Percentiles rank a stretch among this genome's conserved stretches.
Evolutionary conservation across 108 stramenopile genomes (phyloP).

Genomic region (Cyclostephanos invisitatus): DNA sequence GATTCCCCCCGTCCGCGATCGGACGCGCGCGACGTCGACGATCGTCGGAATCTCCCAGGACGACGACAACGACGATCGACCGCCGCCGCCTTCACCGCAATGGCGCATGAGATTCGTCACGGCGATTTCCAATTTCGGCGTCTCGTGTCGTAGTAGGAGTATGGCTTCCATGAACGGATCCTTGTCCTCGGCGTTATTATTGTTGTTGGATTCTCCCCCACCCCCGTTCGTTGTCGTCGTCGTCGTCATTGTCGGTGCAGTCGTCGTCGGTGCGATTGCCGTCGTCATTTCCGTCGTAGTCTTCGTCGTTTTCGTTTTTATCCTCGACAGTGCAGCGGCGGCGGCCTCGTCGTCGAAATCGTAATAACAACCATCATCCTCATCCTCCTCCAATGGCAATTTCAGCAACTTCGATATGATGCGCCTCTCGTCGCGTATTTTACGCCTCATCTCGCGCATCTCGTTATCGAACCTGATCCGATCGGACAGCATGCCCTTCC

Average conservation of each 20-base stretch:
- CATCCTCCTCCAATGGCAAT: background rate
- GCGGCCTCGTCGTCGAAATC: background rate
- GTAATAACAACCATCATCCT: background rate
- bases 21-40: background rate
- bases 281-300: too few species aligned
- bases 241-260: too few species aligned
- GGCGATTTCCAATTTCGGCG: background rate
- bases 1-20: background rate
- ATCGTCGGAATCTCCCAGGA: too few species aligned
- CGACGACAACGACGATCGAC: too few species aligned
- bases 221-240: background rate
- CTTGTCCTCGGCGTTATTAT: background rate
- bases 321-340: too few species aligned
- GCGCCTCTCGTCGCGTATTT: background rate
- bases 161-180: background rate
- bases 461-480: background rate
- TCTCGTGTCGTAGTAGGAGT: background rate
- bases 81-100: background rate
- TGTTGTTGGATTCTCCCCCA: background rate
- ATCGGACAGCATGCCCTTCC: background rate
- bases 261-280: too few species aligned
- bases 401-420: background rate
- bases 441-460: background rate
- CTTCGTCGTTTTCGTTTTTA: too few species aligned
- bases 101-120: background rate